phyloP scores from a whole-genome alignment of 2,329 filamentous ascomycete species.

The Beauveria sp. region DNA sequence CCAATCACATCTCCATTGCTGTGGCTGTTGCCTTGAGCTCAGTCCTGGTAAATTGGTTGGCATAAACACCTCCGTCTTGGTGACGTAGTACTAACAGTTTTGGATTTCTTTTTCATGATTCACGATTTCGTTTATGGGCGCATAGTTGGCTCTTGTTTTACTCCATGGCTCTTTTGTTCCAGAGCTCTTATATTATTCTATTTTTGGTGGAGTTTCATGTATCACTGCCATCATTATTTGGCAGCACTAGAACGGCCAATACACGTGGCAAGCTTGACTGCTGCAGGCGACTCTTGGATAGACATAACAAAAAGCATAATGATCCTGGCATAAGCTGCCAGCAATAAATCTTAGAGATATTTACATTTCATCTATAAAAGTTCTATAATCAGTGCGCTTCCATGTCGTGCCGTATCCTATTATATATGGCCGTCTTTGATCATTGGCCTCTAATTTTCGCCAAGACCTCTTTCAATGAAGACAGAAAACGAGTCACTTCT shows the following conservation, averaged over 20 bases:
- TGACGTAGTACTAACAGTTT: background rate
- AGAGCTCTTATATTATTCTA: background rate
- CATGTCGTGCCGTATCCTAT: background rate
- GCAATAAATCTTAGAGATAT: background rate
- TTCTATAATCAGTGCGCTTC: background rate
- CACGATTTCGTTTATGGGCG: constrained; percentile 5
- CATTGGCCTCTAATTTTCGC: constrained; percentile 31
- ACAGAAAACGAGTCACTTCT: constrained; percentile 74
- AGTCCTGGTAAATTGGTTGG: constrained; percentile 1
- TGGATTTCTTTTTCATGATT: constrained; percentile 8
- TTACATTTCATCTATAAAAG: background rate
- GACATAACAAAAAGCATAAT: constrained; percentile 3
- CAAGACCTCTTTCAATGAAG: constrained; percentile 50
- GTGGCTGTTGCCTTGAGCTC: constrained; percentile 1
- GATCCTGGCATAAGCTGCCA: background rate
- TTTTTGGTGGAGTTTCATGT: background rate
- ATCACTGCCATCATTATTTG: background rate
- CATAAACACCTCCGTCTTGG: background rate
- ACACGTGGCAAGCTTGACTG: background rate
- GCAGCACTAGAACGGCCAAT: background rate
- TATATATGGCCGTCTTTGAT: background rate
- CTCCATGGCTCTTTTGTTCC: no score
- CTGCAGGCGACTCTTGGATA: constrained; percentile 8
- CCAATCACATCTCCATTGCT: constrained; percentile 3
- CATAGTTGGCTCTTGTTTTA: background rate